Percentiles rank a stretch among this genome's conserved stretches.
Conservation (phyloP, 2,329 filamentous ascomycete species). For the Ophiostoma fasciatum region DNA sequence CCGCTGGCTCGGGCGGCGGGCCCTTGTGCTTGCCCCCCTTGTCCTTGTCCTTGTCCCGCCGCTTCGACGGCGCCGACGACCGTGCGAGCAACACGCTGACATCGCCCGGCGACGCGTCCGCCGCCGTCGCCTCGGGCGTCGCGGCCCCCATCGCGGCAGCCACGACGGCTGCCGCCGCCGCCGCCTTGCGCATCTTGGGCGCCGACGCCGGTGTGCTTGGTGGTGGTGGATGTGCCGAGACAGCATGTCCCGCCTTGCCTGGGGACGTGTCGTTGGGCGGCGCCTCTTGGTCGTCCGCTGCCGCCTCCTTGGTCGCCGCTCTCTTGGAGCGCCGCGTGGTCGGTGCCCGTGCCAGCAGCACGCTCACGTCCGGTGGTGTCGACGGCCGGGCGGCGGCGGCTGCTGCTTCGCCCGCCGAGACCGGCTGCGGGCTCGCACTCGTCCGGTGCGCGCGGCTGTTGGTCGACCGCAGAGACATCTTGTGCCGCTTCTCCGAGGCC, state of each 20-base stretch:
- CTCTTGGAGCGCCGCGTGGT: conserved; percentile 2
- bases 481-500: conserved; percentile 4
- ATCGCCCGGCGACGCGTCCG: background rate
- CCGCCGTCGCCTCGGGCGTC: background rate
- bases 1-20: background rate
- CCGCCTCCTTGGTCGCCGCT: background rate
- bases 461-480: conserved; percentile 10
- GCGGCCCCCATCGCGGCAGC: background rate
- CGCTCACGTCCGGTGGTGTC: conserved; percentile 16
- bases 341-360: conserved; percentile 13
- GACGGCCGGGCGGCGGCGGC: background rate
- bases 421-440: conserved; percentile 1
- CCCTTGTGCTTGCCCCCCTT: background rate
- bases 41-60: background rate
- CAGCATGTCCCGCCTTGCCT: too few relatives aligned
- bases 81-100: conserved; percentile 6
- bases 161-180: too few relatives aligned
- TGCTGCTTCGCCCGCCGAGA: too few relatives aligned
- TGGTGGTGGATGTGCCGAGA: too few relatives aligned
- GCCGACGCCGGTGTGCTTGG: too few relatives aligned
- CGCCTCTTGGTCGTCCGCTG: too few relatives aligned
- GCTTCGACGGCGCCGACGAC: background rate
- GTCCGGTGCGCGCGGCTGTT: background rate
- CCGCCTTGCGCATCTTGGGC: background rate
- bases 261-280: too few relatives aligned